Percentiles rank a stretch among this genome's conserved stretches.
Evolutionary conservation across 371 early-diverging fungal species (phyloP).

Genomic region (Capillidium heterosporum): DNA sequence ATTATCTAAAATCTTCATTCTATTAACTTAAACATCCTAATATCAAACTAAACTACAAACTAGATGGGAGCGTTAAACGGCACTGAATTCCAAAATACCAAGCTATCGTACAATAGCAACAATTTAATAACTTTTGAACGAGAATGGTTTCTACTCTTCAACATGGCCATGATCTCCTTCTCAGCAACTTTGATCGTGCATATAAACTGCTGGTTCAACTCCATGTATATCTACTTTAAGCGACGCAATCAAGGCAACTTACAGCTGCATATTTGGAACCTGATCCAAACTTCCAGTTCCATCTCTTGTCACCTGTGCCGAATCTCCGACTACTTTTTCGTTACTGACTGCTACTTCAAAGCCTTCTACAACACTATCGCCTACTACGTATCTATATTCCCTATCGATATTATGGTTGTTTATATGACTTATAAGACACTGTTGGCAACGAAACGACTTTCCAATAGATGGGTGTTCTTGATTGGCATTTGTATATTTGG

Average conservation of each 20-base stretch:
- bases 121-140: not conserved
- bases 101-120: no score
- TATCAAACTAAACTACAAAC: no score
- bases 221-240: not conserved
- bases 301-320: slow-evolving; percentile 1
- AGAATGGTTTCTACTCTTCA: not conserved
- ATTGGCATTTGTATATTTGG: not conserved
- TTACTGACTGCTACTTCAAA: slow-evolving; percentile 1
- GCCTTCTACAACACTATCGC: not conserved
- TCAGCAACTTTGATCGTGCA: slow-evolving; percentile 5
- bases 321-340: not conserved
- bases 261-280: not conserved
- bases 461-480: not conserved
- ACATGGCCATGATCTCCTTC: slow-evolving; percentile 4
- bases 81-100: no score
- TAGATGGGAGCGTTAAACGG: no score
- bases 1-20: no score
- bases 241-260: no score
- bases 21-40: no score
- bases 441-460: not conserved
- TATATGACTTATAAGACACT: not conserved
- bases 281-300: not conserved
- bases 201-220: not conserved
- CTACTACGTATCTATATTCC: not conserved
- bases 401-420: not conserved